A percentile compares a stretch with the other conserved stretches of the same genome.
These are phyloP conservation scores for Atkinsonella texensis DNA, from an alignment of 2,329 filamentous ascomycete genomes.

Conservation along the genomic window DNA sequence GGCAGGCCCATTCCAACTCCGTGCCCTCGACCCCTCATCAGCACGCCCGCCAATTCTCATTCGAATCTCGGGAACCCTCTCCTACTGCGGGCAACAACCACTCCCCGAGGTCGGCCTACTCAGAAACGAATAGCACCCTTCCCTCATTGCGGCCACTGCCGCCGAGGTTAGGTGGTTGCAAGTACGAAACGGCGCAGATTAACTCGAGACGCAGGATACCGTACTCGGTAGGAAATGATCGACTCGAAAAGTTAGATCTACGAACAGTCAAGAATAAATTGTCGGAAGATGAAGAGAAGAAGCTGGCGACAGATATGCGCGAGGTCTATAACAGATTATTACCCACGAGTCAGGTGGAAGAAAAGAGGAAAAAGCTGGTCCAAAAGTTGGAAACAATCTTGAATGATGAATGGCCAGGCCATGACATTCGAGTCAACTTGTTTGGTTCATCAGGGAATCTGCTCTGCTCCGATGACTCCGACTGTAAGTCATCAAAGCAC, in stretches of 20 bases:
- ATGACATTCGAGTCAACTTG: slow-evolving; percentile 79
- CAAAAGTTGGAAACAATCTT: slow-evolving; percentile 78
- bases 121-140: slow-evolving; percentile 68
- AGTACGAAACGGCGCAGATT: slow-evolving; percentile 77
- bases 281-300: slow-evolving; percentile 59
- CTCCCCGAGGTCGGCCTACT: slow-evolving; percentile 82
- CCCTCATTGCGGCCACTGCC: slow-evolving; percentile 56
- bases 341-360: slow-evolving; percentile 68
- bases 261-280: slow-evolving; percentile 62
- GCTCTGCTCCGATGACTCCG: slow-evolving; percentile 88
- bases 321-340: slow-evolving; percentile 76
- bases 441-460: slow-evolving; percentile 98
- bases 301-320: slow-evolving; percentile 70
- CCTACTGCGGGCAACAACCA: slow-evolving; percentile 65
- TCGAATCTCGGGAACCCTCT: slow-evolving; percentile 67
- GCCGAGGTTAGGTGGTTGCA: slow-evolving; percentile 53
- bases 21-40: slow-evolving; percentile 91
- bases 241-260: slow-evolving; percentile 58
- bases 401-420: slow-evolving; percentile 83
- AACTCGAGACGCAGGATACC: slow-evolving; percentile 78
- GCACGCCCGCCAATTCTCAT: slow-evolving; percentile 70
- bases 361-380: slow-evolving; percentile 64
- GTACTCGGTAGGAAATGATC: slow-evolving; percentile 77
- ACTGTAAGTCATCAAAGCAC: slow-evolving; percentile 51
- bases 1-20: slow-evolving; percentile 59